These are phyloP conservation scores for Cornus kousa DNA, from an alignment of 148 eudicot genomes.

Conservation along the genomic window DNA sequence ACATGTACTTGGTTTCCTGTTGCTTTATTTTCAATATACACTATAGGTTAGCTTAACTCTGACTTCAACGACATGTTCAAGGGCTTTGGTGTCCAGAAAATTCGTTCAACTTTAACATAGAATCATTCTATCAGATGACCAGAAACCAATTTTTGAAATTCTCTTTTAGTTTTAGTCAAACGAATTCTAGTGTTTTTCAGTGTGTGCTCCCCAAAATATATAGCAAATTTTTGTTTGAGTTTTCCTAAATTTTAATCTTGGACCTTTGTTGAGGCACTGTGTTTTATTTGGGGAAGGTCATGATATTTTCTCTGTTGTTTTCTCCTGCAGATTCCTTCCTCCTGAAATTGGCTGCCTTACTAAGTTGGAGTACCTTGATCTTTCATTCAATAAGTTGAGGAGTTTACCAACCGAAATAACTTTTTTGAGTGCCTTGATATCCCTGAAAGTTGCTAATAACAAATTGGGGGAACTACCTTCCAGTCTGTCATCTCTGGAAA, in stretches of 20 bases:
- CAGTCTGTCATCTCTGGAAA: slow-evolving; percentile 60
- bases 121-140: neutral
- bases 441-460: slow-evolving; percentile 74
- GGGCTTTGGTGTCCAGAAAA: neutral
- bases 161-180: neutral
- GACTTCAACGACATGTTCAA: neutral
- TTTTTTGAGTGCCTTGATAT: slow-evolving; percentile 54
- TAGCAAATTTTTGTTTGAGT: neutral
- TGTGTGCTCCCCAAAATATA: neutral
- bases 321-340: slow-evolving; percentile 80
- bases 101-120: neutral
- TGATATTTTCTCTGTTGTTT: slow-evolving; percentile 1
- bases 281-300: neutral
- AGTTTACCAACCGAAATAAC: slow-evolving; percentile 77
- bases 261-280: neutral
- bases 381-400: slow-evolving; percentile 86
- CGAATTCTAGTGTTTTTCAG: neutral
- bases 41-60: neutral
- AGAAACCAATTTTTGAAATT: neutral
- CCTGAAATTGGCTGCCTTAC: slow-evolving; percentile 80
- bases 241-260: neutral
- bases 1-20: too few species aligned
- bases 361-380: slow-evolving; percentile 76
- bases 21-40: too few species aligned
- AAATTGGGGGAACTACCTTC: slow-evolving; percentile 74